phyloP scores from a whole-genome alignment of 2,329 filamentous ascomycete genomes.

The Bertia moriformis region DNA sequence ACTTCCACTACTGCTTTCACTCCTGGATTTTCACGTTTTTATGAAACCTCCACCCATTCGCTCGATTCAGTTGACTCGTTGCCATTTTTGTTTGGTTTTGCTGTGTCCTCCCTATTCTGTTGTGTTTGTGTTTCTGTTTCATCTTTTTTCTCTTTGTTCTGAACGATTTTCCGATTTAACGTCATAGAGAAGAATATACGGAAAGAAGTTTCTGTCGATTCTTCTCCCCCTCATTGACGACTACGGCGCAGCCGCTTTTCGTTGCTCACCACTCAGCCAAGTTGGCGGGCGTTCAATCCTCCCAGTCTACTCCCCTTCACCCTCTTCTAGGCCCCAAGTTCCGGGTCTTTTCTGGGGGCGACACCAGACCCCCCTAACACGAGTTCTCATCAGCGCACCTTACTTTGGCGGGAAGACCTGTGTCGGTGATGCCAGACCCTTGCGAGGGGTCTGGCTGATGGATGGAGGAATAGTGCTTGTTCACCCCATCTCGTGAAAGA shows the following conservation, averaged over 20 bases:
- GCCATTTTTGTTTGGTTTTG: neutral
- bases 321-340: constrained; percentile 52
- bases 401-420: neutral
- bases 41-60: too few species aligned
- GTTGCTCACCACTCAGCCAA: constrained; percentile 36
- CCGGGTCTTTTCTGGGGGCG: constrained; percentile 52
- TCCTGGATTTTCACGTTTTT: too few species aligned
- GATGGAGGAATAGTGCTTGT: constrained; percentile 1
- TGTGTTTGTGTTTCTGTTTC: neutral
- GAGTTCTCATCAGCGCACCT: constrained; percentile 11
- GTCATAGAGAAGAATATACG: neutral
- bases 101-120: neutral
- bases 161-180: neutral
- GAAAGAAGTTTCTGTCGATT: too few species aligned
- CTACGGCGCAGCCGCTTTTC: constrained; percentile 21
- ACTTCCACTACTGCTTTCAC: too few species aligned
- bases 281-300: constrained; percentile 50
- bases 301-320: constrained; percentile 44
- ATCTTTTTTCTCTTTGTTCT: neutral
- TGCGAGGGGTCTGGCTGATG: neutral
- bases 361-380: constrained; percentile 57
- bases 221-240: neutral
- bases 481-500: too few species aligned
- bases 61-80: neutral
- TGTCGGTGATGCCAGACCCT: neutral